Percentiles rank a stretch among this genome's conserved stretches.
Conservation (phyloP, 768 basidiomycete species). For the Lactarius quietus region DNA sequence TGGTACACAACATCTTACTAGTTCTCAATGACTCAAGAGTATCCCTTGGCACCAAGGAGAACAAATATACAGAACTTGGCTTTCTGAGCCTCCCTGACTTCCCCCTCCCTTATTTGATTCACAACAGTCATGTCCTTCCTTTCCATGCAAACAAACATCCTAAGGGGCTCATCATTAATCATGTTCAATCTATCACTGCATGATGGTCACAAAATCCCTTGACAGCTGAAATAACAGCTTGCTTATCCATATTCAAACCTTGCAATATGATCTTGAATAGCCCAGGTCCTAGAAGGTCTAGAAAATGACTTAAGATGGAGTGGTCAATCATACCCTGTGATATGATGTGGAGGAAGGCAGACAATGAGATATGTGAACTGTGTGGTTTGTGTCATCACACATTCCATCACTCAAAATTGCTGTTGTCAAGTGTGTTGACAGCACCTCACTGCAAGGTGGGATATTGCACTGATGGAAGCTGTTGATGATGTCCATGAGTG, state of each 20-base stretch:
- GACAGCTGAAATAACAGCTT: too few relatives aligned
- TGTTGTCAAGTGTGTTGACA: background rate
- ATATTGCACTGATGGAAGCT: background rate
- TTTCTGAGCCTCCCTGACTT: too few relatives aligned
- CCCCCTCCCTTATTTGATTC: too few relatives aligned
- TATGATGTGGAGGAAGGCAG: background rate
- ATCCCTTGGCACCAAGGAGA: too few relatives aligned
- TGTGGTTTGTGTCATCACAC: background rate
- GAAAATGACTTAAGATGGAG: background rate
- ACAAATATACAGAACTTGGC: too few relatives aligned
- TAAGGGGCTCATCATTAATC: too few relatives aligned
- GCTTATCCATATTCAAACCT: background rate
- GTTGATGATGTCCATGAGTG: background rate
- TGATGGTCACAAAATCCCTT: too few relatives aligned
- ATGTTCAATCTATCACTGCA: too few relatives aligned
- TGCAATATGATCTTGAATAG: background rate
- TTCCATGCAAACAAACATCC: too few relatives aligned
- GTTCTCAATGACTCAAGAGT: too few relatives aligned
- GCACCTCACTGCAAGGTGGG: background rate
- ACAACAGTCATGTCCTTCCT: too few relatives aligned
- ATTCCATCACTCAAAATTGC: background rate
- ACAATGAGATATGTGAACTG: background rate
- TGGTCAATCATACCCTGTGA: background rate
- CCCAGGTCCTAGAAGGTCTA: background rate
- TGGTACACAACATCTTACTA: too few relatives aligned